phyloP scores from a whole-genome alignment of 108 stramenopile genomes.

The Nitzschia inconspicua region DNA sequence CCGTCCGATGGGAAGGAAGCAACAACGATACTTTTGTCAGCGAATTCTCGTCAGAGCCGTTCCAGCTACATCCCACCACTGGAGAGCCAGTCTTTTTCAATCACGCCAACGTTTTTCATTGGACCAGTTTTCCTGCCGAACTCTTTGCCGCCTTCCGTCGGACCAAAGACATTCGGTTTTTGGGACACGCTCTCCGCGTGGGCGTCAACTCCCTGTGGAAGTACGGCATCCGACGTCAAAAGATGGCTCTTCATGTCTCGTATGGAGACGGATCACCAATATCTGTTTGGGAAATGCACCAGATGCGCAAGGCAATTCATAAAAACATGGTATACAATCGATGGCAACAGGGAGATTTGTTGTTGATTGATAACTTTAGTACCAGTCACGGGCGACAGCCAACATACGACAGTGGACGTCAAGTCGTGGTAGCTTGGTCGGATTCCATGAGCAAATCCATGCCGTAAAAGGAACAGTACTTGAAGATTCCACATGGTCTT shows the following conservation, averaged over 20 bases:
- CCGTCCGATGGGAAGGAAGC: slow-evolving; percentile 7
- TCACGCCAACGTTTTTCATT: slow-evolving; percentile 45
- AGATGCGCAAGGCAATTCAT: slow-evolving; percentile 34
- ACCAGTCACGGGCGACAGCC: slow-evolving; percentile 37
- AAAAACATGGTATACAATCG: slow-evolving; percentile 38
- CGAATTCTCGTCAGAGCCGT: slow-evolving; percentile 24
- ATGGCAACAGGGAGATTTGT: slow-evolving; percentile 40
- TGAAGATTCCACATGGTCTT: no score
- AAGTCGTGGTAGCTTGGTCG: slow-evolving; percentile 34
- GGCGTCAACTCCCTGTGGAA: slow-evolving; percentile 15
- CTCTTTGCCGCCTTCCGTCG: slow-evolving; percentile 29
- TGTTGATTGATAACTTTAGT: slow-evolving; percentile 39
- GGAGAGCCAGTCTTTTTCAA: slow-evolving; percentile 45
- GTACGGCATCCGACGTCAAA: slow-evolving; percentile 31
- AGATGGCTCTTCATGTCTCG: slow-evolving; percentile 23
- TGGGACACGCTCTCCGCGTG: slow-evolving; percentile 11
- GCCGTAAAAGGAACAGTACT: no score
- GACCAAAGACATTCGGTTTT: slow-evolving; percentile 8
- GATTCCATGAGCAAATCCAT: slow-evolving; percentile 28
- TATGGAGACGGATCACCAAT: slow-evolving; percentile 42
- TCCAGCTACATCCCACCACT: slow-evolving; percentile 36
- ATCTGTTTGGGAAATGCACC: slow-evolving; percentile 26
- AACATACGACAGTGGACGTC: slow-evolving; percentile 30
- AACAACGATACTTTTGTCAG: slow-evolving; percentile 25
- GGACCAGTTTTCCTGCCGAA: slow-evolving; percentile 39